Percentiles rank a stretch among this genome's conserved stretches.
phyloP scores from a whole-genome alignment of 176 grass and related monocot genomes.

The Typha latifolia region DNA sequence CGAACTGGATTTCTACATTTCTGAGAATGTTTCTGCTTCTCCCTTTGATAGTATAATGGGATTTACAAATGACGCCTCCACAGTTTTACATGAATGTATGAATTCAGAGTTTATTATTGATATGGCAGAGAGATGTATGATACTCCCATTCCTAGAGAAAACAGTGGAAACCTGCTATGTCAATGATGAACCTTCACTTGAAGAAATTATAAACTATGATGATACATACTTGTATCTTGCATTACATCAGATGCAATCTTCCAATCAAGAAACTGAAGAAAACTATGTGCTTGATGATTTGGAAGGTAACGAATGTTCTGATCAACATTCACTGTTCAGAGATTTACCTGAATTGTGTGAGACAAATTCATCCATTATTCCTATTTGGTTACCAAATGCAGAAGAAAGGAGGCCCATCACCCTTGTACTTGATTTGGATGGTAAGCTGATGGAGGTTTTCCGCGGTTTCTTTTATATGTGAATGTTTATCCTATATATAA shows the following conservation, averaged over 20 bases:
- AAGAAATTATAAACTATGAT: slow-evolving; percentile 34
- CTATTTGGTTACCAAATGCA: slow-evolving; percentile 21
- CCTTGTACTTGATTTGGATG: slow-evolving; percentile 99
- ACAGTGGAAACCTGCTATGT: slow-evolving; percentile 19
- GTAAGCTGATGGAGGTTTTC: slow-evolving; percentile 33
- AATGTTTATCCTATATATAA: neutral
- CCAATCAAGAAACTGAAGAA: slow-evolving; percentile 37
- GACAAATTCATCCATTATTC: slow-evolving; percentile 28
- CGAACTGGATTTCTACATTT: slow-evolving; percentile 67
- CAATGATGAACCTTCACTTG: slow-evolving; percentile 11
- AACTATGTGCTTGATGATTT: slow-evolving; percentile 22
- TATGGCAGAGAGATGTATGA: slow-evolving; percentile 53
- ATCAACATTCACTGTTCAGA: slow-evolving; percentile 51
- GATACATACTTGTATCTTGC: slow-evolving; percentile 62
- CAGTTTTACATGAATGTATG: slow-evolving; percentile 35
- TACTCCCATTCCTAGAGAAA: slow-evolving; percentile 49
- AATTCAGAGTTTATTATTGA: slow-evolving; percentile 33
- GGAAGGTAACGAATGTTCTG: slow-evolving; percentile 41
- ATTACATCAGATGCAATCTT: slow-evolving; percentile 24
- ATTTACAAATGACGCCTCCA: slow-evolving; percentile 51
- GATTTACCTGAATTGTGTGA: slow-evolving; percentile 66
- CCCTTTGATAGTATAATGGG: slow-evolving; percentile 77
- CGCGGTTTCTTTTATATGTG: neutral
- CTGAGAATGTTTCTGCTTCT: slow-evolving; percentile 60
- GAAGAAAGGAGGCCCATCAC: slow-evolving; percentile 49